Evolutionary conservation across 192 early-diverging fungal species (phyloP).

Genomic region (Linderina pennispora): DNA sequence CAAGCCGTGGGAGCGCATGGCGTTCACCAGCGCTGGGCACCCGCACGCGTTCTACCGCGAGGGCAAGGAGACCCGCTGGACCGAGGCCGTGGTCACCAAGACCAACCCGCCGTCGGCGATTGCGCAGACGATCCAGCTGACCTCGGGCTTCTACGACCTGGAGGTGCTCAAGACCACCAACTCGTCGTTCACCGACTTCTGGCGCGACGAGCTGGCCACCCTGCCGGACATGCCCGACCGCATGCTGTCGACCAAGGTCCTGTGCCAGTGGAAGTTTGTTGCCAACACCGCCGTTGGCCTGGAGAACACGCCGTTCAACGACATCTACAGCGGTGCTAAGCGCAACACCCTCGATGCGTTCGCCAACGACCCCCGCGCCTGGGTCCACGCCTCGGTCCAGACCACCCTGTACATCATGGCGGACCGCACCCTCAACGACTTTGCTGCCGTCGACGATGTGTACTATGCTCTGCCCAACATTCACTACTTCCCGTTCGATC

Average conservation of each 20-base stretch:
- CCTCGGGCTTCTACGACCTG: slow-evolving; percentile 65
- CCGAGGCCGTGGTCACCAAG: slow-evolving; percentile 48
- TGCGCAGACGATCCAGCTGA: slow-evolving; percentile 33
- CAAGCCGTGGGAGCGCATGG: slow-evolving; percentile 70
- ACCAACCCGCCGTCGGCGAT: slow-evolving; percentile 12
- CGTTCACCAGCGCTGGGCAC: slow-evolving; percentile 53
- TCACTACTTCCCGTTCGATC: slow-evolving; percentile 68
- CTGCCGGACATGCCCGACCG: slow-evolving; percentile 69
- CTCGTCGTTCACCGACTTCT: slow-evolving; percentile 69
- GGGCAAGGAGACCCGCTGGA: slow-evolving; percentile 63
- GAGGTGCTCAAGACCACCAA: slow-evolving; percentile 79
- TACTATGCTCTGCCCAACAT: slow-evolving; percentile 73
- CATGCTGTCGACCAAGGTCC: slow-evolving; percentile 69
- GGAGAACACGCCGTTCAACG: background rate
- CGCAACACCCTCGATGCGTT: slow-evolving; percentile 66
- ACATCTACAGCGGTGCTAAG: background rate
- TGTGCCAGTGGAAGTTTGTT: slow-evolving; percentile 57
- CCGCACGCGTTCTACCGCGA: slow-evolving; percentile 67
- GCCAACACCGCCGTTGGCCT: background rate
- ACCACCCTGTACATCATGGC: slow-evolving; percentile 77
- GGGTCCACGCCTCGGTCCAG: slow-evolving; percentile 69
- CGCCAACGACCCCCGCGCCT: slow-evolving; percentile 59
- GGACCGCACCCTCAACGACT: slow-evolving; percentile 52
- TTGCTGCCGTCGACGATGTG: slow-evolving; percentile 51
- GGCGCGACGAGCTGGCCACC: slow-evolving; percentile 68